Evolutionary conservation across 2,329 filamentous ascomycete genomes (phyloP).

Genomic region (Nemania serpens): DNA sequence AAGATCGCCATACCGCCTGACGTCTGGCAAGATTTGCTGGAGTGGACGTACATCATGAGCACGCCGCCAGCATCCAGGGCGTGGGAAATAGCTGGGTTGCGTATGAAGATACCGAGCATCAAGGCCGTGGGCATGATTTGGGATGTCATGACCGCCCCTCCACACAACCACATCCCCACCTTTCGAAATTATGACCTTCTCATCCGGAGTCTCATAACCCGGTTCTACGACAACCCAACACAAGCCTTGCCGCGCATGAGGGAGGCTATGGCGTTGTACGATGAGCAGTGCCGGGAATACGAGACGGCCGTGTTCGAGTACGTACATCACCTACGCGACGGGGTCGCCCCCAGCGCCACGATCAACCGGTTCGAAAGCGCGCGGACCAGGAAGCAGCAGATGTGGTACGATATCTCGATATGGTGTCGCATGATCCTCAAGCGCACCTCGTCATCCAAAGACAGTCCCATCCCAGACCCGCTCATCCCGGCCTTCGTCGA

Average conservation of each 20-base stretch:
- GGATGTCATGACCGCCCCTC: conserved; percentile 61
- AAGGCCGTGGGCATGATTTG: conserved; percentile 59
- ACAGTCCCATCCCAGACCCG: conserved; percentile 25
- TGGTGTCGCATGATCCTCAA: conserved; percentile 36
- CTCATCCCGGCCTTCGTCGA: conserved; percentile 50
- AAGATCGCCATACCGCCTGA: conserved; percentile 58
- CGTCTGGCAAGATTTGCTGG: conserved; percentile 70
- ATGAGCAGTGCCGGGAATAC: conserved; percentile 34
- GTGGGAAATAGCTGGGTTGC: conserved; percentile 43
- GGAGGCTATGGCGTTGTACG: conserved; percentile 37
- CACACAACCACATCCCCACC: conserved; percentile 60
- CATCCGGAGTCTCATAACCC: conserved; percentile 47
- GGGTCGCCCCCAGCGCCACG: conserved; percentile 23
- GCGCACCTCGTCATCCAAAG: conserved; percentile 11
- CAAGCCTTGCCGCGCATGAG: conserved; percentile 37
- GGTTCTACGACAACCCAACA: conserved; percentile 19
- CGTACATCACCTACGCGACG: conserved; percentile 34
- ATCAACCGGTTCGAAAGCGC: conserved; percentile 34
- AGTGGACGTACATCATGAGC: conserved; percentile 66
- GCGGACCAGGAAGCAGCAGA: conserved; percentile 38
- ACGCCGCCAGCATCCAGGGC: conserved; percentile 45
- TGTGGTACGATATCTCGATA: conserved; percentile 41
- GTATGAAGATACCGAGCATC: conserved; percentile 43
- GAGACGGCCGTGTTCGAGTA: conserved; percentile 35
- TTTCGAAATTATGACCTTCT: conserved; percentile 60